Base-by-base conservation (phyloP, 768 basidiomycete genomes). In the Phylloporus scabripes region DNA sequence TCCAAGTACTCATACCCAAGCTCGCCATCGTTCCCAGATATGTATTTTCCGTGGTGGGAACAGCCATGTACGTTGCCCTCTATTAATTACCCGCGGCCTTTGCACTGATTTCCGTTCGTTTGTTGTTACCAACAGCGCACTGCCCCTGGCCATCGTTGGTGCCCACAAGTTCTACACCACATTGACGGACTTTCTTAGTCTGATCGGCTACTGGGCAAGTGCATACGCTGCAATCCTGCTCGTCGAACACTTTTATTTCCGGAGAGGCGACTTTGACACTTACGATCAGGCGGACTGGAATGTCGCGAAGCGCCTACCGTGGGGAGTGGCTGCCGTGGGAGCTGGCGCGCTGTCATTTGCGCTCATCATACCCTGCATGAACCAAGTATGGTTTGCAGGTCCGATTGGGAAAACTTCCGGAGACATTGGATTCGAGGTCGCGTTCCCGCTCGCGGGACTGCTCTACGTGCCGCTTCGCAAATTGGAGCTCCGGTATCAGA, bases 91-190 rank as follows among this genome's bases (percentile, higher is more conserved):
- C 31, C 24, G 15, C 2, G 21, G 42, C 40, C 31, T 18, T 23
- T 28, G 14, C 20, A 20, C 46, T 63, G 45, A 59, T 51, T 36
- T 51, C 6, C 36, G n/a, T 46, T 11, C 21, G 31, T 9, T 24
- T 29, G 21, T 17, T 14, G 20, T 4, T 31, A 31, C 10, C 21
- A 7, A 7, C 46, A 87, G 85, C 49, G 70, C 82, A 49, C 74
- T 86, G n/a, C 83, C 85, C 0, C 53, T 89, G 10, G 72, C 83
- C 15, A 83, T 90, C 46, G 72, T 81, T n/a, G 87, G 85, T 15
- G 78, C 82, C 10, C 79, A 74, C 48, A 76, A 60, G 39, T 89
- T 91, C 60, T 85, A 85, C 51, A 58, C 61, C 7, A 72, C 83
- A 1, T 76, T 91, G 31, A 77, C 77, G 12, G 72, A 87, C 60